Percentiles rank a stretch among this genome's conserved stretches.
These are phyloP conservation scores for Shiraia sp. DNA, from an alignment of 2,329 filamentous ascomycete species.

Conservation along the genomic window DNA sequence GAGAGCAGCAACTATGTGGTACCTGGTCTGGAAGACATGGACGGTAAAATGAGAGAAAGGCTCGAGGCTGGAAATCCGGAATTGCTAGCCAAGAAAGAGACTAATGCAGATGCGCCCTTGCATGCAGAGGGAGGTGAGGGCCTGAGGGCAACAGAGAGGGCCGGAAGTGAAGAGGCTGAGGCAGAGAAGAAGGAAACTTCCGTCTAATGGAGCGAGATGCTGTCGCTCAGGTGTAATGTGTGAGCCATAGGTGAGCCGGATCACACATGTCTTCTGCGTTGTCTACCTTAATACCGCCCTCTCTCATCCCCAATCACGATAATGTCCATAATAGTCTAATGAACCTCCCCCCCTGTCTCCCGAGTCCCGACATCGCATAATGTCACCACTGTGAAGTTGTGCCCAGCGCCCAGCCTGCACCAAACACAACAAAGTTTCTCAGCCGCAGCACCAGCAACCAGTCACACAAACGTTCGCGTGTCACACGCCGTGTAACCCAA, in stretches of 20 bases:
- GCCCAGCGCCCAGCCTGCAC: too few relatives aligned
- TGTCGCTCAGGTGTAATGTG: background rate
- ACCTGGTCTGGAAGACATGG: conserved; percentile 30
- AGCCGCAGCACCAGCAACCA: too few relatives aligned
- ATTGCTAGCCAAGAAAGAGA: conserved; percentile 14
- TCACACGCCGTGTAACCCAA: too few relatives aligned
- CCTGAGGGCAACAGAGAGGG: conserved; percentile 8
- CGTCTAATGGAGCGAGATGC: background rate
- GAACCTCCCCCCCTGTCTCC: too few relatives aligned
- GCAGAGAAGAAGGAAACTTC: conserved; percentile 8
- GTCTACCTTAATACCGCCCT: too few relatives aligned
- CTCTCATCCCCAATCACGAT: too few relatives aligned
- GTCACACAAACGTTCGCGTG: too few relatives aligned
- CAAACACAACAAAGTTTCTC: too few relatives aligned
- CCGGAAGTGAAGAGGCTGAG: conserved; percentile 8
- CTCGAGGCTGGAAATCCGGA: conserved; percentile 28
- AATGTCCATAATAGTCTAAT: too few relatives aligned
- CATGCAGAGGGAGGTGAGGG: background rate
- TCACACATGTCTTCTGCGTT: background rate
- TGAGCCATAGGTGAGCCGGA: conserved; percentile 2
- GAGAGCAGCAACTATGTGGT: conserved; percentile 60
- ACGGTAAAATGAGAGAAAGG: conserved; percentile 24
- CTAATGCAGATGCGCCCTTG: background rate
- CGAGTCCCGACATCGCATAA: too few relatives aligned
- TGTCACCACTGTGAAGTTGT: too few relatives aligned